Conservation (phyloP, 768 basidiomycete species). For the Lactifluus hygrophoroides region DNA sequence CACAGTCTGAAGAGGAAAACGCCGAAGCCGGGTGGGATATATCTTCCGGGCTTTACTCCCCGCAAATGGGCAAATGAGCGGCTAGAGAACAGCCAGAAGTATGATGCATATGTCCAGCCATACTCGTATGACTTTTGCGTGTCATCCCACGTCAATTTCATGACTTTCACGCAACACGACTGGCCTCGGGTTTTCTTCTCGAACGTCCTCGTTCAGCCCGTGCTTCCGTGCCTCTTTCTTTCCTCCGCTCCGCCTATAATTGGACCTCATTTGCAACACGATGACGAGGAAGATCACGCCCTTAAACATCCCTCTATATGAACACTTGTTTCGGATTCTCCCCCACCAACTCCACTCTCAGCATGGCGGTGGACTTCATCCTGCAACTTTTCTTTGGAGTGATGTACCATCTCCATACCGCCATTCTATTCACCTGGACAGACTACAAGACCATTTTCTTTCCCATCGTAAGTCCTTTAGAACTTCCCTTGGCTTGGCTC, state of each 20-base stretch:
- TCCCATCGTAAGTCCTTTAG: constrained; percentile 22
- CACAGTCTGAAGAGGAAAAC: background rate
- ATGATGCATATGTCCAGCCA: background rate
- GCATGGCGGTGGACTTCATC: background rate
- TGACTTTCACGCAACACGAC: constrained; percentile 4
- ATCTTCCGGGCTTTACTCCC: background rate
- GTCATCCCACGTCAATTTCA: background rate
- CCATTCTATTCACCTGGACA: constrained; percentile 26
- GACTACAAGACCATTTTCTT: constrained; percentile 27
- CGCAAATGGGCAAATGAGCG: constrained; percentile 10
- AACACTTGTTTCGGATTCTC: background rate
- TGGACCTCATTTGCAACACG: background rate
- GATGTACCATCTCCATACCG: constrained; percentile 19
- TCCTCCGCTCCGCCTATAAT: background rate
- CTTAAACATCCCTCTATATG: background rate
- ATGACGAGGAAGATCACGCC: background rate
- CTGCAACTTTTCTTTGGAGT: constrained; percentile 2
- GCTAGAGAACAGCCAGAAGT: background rate
- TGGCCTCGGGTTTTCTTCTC: background rate
- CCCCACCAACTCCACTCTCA: background rate
- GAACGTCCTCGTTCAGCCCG: constrained; percentile 4
- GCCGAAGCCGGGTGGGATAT: constrained; percentile 7
- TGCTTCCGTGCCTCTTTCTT: background rate
- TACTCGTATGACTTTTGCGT: constrained; percentile 4
- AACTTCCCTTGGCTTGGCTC: background rate